Evolutionary conservation across 129 eudicot species (phyloP), one percentile per base, ranked within the genome.

Genomic region (Heracleum sosnowskyi): DNA sequence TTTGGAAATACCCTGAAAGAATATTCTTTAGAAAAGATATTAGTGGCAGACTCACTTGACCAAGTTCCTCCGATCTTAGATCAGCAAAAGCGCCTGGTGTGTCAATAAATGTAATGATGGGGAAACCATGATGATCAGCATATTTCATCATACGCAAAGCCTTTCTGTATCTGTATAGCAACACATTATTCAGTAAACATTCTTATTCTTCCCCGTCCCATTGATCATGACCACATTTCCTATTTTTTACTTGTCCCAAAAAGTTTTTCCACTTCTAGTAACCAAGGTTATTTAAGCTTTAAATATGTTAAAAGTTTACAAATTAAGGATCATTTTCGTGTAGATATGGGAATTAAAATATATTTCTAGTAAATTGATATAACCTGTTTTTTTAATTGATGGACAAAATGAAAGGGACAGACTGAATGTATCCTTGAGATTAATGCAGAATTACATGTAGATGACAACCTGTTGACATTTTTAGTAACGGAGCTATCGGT

Each of bases 61-160:
- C 83, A 73, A 80, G 83, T 33, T 80, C 83, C 74, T 80, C 83
- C 18, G 83, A 80, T 60, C 64, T 80, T 40, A 80, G 45, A 74
- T 80, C 83, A 60, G 83, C 83, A 80, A 51, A 80, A 72, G 83
- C 83, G n/a, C 83, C 83, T 53, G 83, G 83, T 5, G 83, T 80
- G 78, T 80, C 83, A 4, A 80, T 44, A 44, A 80, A 80, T 12
- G 83, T 80, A 40, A 80, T 60, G 33, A 80, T 80, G 33, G 83
- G 83, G 8, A 80, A 80, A 3, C 83, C 83, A 80, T 80, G 83
- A 60, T 80, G 83, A 60, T 80, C 83, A 73, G 83, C 83, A 73
- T 73, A 80, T 51, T 80, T 72, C 83, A 80, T 80, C 83, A 80
- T 73, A 6, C 83, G 78, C 57, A 80, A 60, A 41, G 83, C 83